phyloP scores from a whole-genome alignment of 768 basidiomycete genomes.

The Fomitopsis pulvina region DNA sequence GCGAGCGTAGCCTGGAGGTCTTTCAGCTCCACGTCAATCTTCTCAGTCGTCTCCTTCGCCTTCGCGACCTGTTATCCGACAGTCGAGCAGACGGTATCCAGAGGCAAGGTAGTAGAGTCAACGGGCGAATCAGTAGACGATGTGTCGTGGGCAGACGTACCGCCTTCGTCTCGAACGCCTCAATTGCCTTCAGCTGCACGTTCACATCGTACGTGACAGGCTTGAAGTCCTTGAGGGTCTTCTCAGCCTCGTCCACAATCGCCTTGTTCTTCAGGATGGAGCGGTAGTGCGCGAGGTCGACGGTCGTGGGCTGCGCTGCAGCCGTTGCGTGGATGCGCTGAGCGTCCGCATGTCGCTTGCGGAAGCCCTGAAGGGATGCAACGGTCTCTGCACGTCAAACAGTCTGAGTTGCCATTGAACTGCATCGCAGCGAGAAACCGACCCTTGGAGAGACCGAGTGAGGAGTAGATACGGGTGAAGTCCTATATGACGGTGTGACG shows the following conservation, averaged over 20 bases:
- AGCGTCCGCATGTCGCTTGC: conserved; percentile 90
- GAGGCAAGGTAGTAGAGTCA: neutral
- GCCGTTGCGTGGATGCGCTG: conserved; percentile 63
- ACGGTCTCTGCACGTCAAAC: conserved; percentile 64
- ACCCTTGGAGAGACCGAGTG: conserved; percentile 86
- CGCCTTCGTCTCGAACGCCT: conserved; percentile 94
- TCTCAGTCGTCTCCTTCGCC: conserved; percentile 82
- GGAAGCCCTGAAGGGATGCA: conserved; percentile 86
- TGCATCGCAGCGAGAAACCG: conserved; percentile 14
- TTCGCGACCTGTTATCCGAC: conserved; percentile 58
- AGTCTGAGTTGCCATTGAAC: neutral
- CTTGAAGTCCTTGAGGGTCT: conserved; percentile 82
- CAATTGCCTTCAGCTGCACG: conserved; percentile 89
- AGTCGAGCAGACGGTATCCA: neutral
- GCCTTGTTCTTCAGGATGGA: conserved; percentile 87
- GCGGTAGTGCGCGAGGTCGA: conserved; percentile 92
- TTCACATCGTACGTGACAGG: conserved; percentile 90
- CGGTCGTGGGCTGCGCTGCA: conserved; percentile 64
- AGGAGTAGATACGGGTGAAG: conserved; percentile 76
- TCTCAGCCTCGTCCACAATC: conserved; percentile 90
- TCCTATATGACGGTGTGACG: conserved; percentile 45
- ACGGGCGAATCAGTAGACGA: neutral
- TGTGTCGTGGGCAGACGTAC: conserved; percentile 41
- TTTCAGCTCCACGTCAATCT: conserved; percentile 87
- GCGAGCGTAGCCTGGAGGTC: conserved; percentile 89